These are phyloP conservation scores for Hymenoscyphus occultus DNA, from an alignment of 2,329 filamentous ascomycete species.

Conservation along the genomic window DNA sequence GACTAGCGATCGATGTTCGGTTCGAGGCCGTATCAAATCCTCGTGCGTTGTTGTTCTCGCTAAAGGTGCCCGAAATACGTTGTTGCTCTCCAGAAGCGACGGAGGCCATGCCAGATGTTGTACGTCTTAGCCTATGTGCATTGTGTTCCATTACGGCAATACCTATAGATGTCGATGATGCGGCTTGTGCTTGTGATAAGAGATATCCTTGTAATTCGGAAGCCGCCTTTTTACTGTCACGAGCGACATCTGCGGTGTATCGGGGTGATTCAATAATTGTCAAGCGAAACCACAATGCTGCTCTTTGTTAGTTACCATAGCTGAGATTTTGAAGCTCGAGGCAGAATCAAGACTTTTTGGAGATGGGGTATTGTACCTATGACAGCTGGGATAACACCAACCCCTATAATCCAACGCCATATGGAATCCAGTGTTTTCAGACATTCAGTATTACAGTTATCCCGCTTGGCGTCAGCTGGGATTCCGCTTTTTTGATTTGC, in stretches of 20 bases:
- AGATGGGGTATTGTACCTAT: not conserved
- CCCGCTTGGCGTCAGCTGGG: constrained; percentile 21
- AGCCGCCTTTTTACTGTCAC: constrained; percentile 24
- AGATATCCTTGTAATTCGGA: constrained; percentile 25
- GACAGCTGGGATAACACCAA: constrained; percentile 74
- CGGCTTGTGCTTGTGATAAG: constrained; percentile 11
- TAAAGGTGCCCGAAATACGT: constrained; percentile 5
- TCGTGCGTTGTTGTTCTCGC: not conserved
- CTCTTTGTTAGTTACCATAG: constrained; percentile 22
- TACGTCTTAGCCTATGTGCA: not conserved
- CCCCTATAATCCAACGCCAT: constrained; percentile 76
- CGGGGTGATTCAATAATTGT: constrained; percentile 81
- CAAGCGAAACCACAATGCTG: constrained; percentile 76
- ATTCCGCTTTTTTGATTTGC: constrained; percentile 44
- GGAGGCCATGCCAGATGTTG: constrained; percentile 2
- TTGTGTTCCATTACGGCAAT: not conserved
- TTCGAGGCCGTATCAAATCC: not conserved
- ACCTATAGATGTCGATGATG: constrained; percentile 11
- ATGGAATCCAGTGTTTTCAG: constrained; percentile 72
- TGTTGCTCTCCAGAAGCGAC: not conserved
- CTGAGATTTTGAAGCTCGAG: not conserved
- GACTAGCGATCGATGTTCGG: constrained; percentile 1
- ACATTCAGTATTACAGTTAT: constrained; percentile 49
- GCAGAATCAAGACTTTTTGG: not conserved
- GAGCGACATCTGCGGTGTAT: constrained; percentile 43